A percentile compares a stretch with the other conserved stretches of the same genome.
These are phyloP conservation scores for Pseudogymnoascus sp. DNA, from an alignment of 2,329 filamentous ascomycete genomes.

Conservation along the genomic window DNA sequence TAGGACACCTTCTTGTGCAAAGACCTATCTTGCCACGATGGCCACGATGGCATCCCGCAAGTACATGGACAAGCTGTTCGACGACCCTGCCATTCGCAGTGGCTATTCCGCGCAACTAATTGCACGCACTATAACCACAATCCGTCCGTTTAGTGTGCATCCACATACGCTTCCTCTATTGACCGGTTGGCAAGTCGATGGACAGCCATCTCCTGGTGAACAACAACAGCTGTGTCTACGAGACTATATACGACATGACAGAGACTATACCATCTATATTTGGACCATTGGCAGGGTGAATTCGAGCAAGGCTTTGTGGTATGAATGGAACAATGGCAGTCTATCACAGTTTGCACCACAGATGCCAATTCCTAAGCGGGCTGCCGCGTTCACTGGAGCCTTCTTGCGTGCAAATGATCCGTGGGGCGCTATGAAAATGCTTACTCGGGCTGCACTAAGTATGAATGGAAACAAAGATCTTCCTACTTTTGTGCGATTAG, in stretches of 20 bases:
- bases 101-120: slow-evolving; percentile 31
- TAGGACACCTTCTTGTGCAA: background rate
- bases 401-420: background rate
- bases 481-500: background rate
- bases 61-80: background rate
- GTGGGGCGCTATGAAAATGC: background rate
- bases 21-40: background rate
- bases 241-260: background rate
- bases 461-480: background rate
- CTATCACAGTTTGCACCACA: background rate
- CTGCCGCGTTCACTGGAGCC: background rate
- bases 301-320: background rate
- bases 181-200: slow-evolving; percentile 18
- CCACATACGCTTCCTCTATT: slow-evolving; percentile 22
- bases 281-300: background rate
- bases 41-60: background rate
- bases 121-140: slow-evolving; percentile 28
- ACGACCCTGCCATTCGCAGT: slow-evolving; percentile 28
- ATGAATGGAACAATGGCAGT: background rate
- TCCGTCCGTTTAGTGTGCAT: slow-evolving; percentile 18
- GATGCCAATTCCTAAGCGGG: background rate
- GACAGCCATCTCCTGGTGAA: background rate
- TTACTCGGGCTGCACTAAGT: background rate
- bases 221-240: background rate
- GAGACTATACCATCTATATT: background rate